These are phyloP conservation scores for Phallus indusiatus DNA, from an alignment of 768 basidiomycete genomes.

Conservation along the genomic window DNA sequence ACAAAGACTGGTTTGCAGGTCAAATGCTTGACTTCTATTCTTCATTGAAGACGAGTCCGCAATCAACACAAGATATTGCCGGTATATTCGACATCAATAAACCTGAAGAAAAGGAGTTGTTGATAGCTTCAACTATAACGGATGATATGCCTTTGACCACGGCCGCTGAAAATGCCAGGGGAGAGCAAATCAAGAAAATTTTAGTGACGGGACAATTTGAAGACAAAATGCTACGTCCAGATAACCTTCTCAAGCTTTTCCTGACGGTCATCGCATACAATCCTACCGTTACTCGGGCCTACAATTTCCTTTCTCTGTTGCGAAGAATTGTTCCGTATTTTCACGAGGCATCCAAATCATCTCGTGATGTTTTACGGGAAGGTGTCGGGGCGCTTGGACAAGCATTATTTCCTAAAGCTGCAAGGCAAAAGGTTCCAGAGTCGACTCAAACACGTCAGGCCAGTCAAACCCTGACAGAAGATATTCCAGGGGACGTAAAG, in stretches of 20 bases:
- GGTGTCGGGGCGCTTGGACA: slow-evolving; percentile 60
- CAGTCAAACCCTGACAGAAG: slow-evolving; percentile 18
- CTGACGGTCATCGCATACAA: slow-evolving; percentile 76
- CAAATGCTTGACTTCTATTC: slow-evolving; percentile 51
- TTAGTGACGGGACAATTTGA: slow-evolving; percentile 53
- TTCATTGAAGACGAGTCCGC: slow-evolving; percentile 38
- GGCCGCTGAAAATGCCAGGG: slow-evolving; percentile 21
- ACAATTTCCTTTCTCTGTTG: slow-evolving; percentile 58
- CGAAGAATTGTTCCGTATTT: slow-evolving; percentile 46
- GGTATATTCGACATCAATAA: slow-evolving; percentile 59
- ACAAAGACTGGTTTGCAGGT: slow-evolving; percentile 43
- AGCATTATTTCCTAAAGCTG: slow-evolving; percentile 39
- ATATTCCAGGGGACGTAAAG: slow-evolving; percentile 18
- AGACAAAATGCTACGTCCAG: slow-evolving; percentile 43
- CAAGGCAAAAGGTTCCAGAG: slow-evolving; percentile 36
- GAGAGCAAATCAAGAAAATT: slow-evolving; percentile 28
- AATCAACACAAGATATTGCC: slow-evolving; percentile 44
- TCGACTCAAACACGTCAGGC: slow-evolving; percentile 17
- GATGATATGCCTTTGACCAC: slow-evolving; percentile 66
- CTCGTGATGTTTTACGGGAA: slow-evolving; percentile 49
- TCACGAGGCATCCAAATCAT: slow-evolving; percentile 43
- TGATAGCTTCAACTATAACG: slow-evolving; percentile 50
- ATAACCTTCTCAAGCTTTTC: slow-evolving; percentile 61
- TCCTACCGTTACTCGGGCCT: slow-evolving; percentile 52
- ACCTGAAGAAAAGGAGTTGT: slow-evolving; percentile 57